phyloP scores from a whole-genome alignment of 306 rosid genomes.

The Prunus campanulata region DNA sequence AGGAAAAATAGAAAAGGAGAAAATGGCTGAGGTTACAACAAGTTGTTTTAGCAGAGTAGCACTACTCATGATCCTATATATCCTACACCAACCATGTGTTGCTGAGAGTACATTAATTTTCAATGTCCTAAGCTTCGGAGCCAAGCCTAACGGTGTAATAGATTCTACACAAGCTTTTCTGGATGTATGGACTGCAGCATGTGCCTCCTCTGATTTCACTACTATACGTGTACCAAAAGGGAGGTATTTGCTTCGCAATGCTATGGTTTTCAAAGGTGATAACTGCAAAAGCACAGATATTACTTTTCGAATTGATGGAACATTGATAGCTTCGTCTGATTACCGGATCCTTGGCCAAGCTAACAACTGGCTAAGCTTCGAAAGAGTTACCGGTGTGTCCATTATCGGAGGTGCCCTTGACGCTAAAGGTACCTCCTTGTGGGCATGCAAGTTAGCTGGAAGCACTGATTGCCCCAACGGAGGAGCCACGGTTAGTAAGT shows the following conservation, averaged over 20 bases:
- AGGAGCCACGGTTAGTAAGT: conserved; percentile 24
- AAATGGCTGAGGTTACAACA: conserved; percentile 13
- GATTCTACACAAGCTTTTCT: conserved; percentile 45
- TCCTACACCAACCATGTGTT: neutral
- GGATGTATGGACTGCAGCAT: conserved; percentile 37
- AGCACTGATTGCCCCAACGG: conserved; percentile 9
- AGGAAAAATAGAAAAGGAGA: neutral
- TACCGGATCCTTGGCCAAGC: conserved; percentile 2
- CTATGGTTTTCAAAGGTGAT: conserved; percentile 2
- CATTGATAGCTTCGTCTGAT: conserved; percentile 18
- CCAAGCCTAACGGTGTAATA: conserved; percentile 28
- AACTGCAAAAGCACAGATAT: neutral
- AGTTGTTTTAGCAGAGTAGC: neutral
- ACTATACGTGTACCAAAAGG: conserved; percentile 22
- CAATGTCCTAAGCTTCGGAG: conserved; percentile 47
- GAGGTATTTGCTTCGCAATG: neutral
- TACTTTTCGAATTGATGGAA: neutral
- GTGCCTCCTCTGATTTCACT: conserved; percentile 5
- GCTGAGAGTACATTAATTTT: neutral
- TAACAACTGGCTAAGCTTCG: neutral
- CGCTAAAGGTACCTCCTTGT: neutral
- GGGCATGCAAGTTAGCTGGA: conserved; percentile 17
- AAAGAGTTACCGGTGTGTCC: neutral
- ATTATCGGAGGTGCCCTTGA: neutral
- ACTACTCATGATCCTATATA: neutral